phyloP scores from a whole-genome alignment of 2,329 filamentous ascomycete genomes.

The Microdochium bolleyi region DNA sequence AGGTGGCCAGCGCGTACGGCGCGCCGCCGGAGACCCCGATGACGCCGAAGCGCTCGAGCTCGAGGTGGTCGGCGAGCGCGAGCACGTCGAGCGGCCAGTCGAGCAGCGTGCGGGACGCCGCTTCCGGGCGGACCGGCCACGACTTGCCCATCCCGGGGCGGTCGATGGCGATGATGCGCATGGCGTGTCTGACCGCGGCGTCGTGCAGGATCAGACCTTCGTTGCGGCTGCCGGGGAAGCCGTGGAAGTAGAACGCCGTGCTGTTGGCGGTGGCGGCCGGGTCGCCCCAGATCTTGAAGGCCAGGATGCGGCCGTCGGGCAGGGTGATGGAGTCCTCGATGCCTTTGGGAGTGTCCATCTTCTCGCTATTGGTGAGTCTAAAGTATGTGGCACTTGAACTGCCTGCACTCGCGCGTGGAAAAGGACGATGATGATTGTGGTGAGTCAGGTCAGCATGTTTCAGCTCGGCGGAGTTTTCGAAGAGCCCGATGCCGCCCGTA shows the following conservation, averaged over 20 bases:
- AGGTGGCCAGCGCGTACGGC: not conserved
- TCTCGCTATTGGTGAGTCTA: too few relatives aligned
- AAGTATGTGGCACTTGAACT: too few relatives aligned
- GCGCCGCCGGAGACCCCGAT: slow-evolving; percentile 1
- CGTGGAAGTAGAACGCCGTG: slow-evolving; percentile 12
- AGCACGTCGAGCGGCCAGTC: not conserved
- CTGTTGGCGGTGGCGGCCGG: not conserved
- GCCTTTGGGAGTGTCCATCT: not conserved
- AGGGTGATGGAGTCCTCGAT: slow-evolving; percentile 6
- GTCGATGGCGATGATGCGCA: slow-evolving; percentile 10
- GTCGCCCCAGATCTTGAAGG: slow-evolving; percentile 15
- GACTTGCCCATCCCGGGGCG: slow-evolving; percentile 16
- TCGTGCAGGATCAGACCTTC: slow-evolving; percentile 7
- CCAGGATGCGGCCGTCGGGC: slow-evolving; percentile 16
- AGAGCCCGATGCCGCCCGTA: too few relatives aligned
- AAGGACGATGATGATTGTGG: too few relatives aligned
- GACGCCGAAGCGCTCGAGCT: slow-evolving; percentile 1
- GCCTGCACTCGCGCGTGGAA: too few relatives aligned
- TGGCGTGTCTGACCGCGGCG: not conserved
- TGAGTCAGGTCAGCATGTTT: too few relatives aligned
- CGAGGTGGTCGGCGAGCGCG: slow-evolving; percentile 1
- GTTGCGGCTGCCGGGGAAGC: slow-evolving; percentile 11
- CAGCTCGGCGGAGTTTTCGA: too few relatives aligned
- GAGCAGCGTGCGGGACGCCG: slow-evolving; percentile 1
- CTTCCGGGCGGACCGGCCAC: slow-evolving; percentile 8